Conservation (phyloP, 202 grass and related monocot genomes). For the Bolboschoenoplectus hybrid region DNA sequence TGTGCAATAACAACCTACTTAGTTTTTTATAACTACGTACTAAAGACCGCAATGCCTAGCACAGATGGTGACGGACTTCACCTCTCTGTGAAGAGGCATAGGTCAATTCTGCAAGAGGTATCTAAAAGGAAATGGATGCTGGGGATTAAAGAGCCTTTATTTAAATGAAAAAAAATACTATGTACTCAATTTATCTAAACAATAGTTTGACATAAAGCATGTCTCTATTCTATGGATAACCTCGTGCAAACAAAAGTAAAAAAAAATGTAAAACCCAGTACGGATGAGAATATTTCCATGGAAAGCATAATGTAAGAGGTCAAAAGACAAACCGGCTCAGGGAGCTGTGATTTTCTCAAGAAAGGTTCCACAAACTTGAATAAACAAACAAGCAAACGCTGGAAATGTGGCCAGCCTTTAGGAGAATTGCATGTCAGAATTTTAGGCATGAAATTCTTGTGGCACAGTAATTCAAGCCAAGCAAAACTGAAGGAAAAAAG, state of each 20-base stretch:
- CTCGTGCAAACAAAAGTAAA: not conserved
- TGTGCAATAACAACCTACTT: conserved; percentile 35
- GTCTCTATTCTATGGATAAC: not conserved
- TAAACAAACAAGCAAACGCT: conserved; percentile 89
- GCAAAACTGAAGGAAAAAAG: conserved; percentile 66
- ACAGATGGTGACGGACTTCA: not conserved
- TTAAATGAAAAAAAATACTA: not conserved
- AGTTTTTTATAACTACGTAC: not conserved
- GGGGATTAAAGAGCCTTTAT: not conserved
- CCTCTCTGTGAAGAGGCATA: not conserved
- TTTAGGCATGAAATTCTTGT: conserved; percentile 92
- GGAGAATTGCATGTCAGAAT: conserved; percentile 76
- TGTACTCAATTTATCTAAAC: not conserved
- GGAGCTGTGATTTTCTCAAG: conserved; percentile 86
- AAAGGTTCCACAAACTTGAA: conserved; percentile 98
- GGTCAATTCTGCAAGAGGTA: not conserved
- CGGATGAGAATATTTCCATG: not conserved
- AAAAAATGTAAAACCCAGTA: not conserved
- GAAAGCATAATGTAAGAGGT: conserved; percentile 24
- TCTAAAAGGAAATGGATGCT: not conserved
- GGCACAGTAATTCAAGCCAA: conserved; percentile 96
- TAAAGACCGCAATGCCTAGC: not conserved
- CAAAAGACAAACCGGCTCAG: conserved; percentile 62
- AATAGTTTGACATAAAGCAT: conserved; percentile 11
- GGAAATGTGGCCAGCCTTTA: conserved; percentile 93